Conservation (phyloP, 305 asterid species). For the Fraxinus latifolia region DNA sequence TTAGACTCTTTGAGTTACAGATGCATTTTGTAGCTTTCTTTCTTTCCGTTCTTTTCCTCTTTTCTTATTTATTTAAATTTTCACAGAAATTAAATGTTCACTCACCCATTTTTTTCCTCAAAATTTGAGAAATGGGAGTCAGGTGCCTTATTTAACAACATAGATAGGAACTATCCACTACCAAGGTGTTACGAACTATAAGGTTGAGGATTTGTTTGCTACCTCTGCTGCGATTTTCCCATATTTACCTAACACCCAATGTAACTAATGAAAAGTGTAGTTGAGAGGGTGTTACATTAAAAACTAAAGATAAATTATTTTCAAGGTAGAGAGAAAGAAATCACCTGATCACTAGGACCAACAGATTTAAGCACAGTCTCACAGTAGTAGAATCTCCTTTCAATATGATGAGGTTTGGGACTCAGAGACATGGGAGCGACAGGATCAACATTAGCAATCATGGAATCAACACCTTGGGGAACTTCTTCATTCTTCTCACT, state of each 20-base stretch:
- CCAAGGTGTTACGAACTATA: background rate
- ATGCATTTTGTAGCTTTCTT: background rate
- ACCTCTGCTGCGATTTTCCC: background rate
- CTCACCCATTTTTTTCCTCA: background rate
- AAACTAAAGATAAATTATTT: background rate
- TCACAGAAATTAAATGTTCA: background rate
- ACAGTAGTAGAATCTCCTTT: slow-evolving; percentile 26
- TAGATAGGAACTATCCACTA: background rate
- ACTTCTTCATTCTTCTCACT: slow-evolving; percentile 52
- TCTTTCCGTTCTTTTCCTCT: background rate
- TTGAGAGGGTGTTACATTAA: background rate
- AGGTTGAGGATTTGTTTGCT: background rate
- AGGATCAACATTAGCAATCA: slow-evolving; percentile 56
- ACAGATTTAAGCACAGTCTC: slow-evolving; percentile 33
- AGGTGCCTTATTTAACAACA: background rate
- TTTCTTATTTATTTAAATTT: background rate
- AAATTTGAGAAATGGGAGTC: background rate
- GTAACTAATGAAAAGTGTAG: background rate
- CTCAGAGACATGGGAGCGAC: slow-evolving; percentile 64
- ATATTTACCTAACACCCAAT: background rate
- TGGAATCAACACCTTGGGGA: slow-evolving; percentile 32
- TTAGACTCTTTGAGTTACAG: background rate
- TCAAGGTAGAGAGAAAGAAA: background rate
- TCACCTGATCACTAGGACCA: slow-evolving; percentile 46
- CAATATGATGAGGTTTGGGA: slow-evolving; percentile 63